Conservation (phyloP, 192 early-diverging fungal species). For the Entomortierella chlamydospora region DNA sequence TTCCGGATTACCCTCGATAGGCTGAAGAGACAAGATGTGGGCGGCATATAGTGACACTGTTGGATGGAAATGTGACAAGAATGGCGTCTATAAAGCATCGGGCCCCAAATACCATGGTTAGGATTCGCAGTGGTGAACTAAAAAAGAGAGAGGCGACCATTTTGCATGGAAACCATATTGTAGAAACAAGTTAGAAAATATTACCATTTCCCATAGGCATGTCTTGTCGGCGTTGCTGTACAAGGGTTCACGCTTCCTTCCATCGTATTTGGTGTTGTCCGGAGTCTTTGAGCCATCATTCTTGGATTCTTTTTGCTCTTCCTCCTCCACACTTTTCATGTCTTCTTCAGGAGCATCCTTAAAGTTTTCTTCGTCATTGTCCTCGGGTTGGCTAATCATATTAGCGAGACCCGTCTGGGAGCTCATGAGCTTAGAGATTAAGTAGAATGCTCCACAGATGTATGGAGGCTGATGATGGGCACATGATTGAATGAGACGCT, state of each 20-base stretch:
- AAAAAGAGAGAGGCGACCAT: too few species aligned
- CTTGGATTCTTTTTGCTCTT: conserved; percentile 61
- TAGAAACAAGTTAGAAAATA: conserved; percentile 6
- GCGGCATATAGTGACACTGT: conserved; percentile 86
- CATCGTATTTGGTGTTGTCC: conserved; percentile 72
- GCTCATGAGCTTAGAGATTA: conserved; percentile 76
- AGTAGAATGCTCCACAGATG: conserved; percentile 86
- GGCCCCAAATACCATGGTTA: not conserved
- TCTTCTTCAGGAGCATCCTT: conserved; percentile 72
- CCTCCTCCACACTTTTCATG: conserved; percentile 65
- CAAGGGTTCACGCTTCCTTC: conserved; percentile 87
- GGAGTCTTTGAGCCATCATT: conserved; percentile 4
- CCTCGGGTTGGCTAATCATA: conserved; percentile 78
- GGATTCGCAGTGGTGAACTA: too few species aligned
- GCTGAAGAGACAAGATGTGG: conserved; percentile 74
- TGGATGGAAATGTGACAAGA: conserved; percentile 91
- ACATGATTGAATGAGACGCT: conserved; percentile 88
- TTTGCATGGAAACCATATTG: too few species aligned
- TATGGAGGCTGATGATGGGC: conserved; percentile 81
- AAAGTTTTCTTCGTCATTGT: conserved; percentile 76
- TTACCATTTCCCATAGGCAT: conserved; percentile 93
- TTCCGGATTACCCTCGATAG: conserved; percentile 77
- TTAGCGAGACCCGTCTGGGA: conserved; percentile 66
- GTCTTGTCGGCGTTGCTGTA: conserved; percentile 83
- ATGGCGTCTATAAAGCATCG: conserved; percentile 58